Base-by-base conservation (phyloP, 2,329 filamentous ascomycete genomes). In the Pseudogymnoascus sp. region DNA sequence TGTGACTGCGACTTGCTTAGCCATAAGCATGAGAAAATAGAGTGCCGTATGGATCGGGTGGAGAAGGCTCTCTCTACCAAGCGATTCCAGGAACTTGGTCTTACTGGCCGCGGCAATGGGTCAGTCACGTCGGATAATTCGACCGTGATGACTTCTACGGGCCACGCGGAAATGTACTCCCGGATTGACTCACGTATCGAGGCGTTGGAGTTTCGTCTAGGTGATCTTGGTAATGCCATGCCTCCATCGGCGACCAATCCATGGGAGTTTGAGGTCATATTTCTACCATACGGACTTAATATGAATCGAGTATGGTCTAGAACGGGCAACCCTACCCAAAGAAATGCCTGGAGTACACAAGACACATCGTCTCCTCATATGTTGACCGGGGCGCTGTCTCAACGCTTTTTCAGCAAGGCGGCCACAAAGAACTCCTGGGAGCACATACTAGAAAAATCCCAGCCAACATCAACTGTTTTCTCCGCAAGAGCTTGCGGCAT, bases 191-290 rank as follows among this genome's bases (percentile, higher is more conserved):
- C 76, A 54, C 74, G 80, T 23, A 72, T 84, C 25, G 77, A 79
- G 57, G 75, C 74, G 37, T 76, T 85, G 8, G 81, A 83, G 67
- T 75, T 77, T 28, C 69, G 71, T 39, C 64, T 75, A 10, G 67
- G 66, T 19, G 69, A 73, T 34, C 65, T 75, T 4, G 69, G 72
- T 63, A 66, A 69, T 6, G 43, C 64, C 21, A n/a, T 41, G 8
- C 74, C 85, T 31, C 89, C 90, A n/a, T 85, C 88, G 0, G 78
- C 79, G 28, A 75, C 77, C 45, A 80, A 83, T 43, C 88, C 89
- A 0, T 92, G 89, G 88, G 84, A 89, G 68, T 78, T 93, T 1
- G 89, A 93, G 71, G 87, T 93, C 4, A 85, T 93, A 1, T 85
- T 92, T 64, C 74, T 93, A 6, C 90, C 90, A 1, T 93, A 90